Evolutionary conservation across 1,139 yeast species (phyloP).

Genomic region (Blastobotrys illinoisensis): DNA sequence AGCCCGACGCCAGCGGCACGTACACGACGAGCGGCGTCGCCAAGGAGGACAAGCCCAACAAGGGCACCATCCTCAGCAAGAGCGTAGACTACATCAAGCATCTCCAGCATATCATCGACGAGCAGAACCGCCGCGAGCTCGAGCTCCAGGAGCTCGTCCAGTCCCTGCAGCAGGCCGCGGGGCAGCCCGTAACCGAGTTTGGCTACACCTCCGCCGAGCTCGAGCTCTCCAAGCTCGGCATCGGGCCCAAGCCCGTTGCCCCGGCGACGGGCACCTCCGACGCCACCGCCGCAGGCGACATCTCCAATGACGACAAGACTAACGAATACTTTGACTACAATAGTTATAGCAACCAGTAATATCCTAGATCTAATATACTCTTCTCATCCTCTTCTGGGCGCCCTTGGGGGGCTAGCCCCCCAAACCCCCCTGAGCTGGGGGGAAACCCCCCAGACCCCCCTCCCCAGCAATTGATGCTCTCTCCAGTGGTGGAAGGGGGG

Average conservation of each 20-base stretch:
- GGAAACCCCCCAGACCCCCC: too few species aligned
- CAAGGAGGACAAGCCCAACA: slow-evolving; percentile 87
- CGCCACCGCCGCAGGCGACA: neutral
- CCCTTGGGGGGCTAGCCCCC: too few species aligned
- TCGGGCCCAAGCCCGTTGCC: neutral
- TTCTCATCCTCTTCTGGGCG: too few species aligned
- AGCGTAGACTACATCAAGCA: slow-evolving; percentile 77
- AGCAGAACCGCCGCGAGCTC: slow-evolving; percentile 63
- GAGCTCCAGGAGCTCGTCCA: slow-evolving; percentile 62
- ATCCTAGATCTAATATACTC: neutral
- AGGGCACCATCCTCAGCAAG: slow-evolving; percentile 81
- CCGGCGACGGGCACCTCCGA: neutral
- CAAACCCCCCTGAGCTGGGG: too few species aligned
- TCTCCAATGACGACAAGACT: neutral
- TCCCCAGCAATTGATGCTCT: too few species aligned
- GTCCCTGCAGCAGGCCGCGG: slow-evolving; percentile 43
- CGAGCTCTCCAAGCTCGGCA: slow-evolving; percentile 47
- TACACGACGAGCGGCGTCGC: slow-evolving; percentile 41
- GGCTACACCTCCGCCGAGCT: slow-evolving; percentile 75
- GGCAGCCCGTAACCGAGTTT: slow-evolving; percentile 43
- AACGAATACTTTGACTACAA: neutral
- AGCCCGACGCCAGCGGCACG: slow-evolving; percentile 15
- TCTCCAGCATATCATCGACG: slow-evolving; percentile 69
- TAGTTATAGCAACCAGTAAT: neutral
- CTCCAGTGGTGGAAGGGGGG: too few species aligned